A percentile compares a stretch with the other conserved stretches of the same genome.
phyloP scores from a whole-genome alignment of 2,329 filamentous ascomycete genomes.

The Didymella segeticola region DNA sequence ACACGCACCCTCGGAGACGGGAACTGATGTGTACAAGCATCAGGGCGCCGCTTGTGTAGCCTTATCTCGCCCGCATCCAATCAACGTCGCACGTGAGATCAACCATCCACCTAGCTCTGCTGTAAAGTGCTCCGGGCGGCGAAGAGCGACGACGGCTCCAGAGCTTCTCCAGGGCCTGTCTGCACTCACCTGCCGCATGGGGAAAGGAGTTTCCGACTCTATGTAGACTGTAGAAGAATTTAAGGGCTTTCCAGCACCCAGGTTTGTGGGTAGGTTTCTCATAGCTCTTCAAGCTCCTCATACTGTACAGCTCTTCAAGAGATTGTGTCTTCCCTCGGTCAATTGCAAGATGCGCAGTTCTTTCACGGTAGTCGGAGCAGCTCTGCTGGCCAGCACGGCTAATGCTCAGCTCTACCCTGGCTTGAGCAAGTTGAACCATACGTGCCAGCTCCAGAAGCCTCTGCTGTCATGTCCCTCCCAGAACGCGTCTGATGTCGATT shows the following conservation, averaged over 20 bases:
- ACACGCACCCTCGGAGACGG: slow-evolving; percentile 23
- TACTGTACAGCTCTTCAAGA: slow-evolving; percentile 5
- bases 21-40: slow-evolving; percentile 26
- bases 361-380: slow-evolving; percentile 22
- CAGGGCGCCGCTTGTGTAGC: slow-evolving; percentile 22
- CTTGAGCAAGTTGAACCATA: slow-evolving; percentile 62
- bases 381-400: slow-evolving; percentile 29
- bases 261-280: slow-evolving; percentile 17
- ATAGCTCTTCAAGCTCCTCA: no score
- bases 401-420: slow-evolving; percentile 54
- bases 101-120: slow-evolving; percentile 24
- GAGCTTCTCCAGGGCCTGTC: slow-evolving; percentile 10
- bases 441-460: slow-evolving; percentile 56
- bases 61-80: slow-evolving; percentile 39
- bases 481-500: slow-evolving; percentile 56
- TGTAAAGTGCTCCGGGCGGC: slow-evolving; percentile 41
- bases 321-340: slow-evolving; percentile 3
- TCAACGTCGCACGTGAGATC: slow-evolving; percentile 39
- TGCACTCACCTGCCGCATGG: slow-evolving; percentile 39
- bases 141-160: slow-evolving; percentile 18
- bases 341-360: slow-evolving; percentile 30
- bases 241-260: slow-evolving; percentile 15
- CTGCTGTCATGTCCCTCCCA: slow-evolving; percentile 44
- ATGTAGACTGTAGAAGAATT: slow-evolving; percentile 13
- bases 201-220: slow-evolving; percentile 38